phyloP scores from a whole-genome alignment of 1,139 yeast genomes.

The Yamadazyma jaroonii region DNA sequence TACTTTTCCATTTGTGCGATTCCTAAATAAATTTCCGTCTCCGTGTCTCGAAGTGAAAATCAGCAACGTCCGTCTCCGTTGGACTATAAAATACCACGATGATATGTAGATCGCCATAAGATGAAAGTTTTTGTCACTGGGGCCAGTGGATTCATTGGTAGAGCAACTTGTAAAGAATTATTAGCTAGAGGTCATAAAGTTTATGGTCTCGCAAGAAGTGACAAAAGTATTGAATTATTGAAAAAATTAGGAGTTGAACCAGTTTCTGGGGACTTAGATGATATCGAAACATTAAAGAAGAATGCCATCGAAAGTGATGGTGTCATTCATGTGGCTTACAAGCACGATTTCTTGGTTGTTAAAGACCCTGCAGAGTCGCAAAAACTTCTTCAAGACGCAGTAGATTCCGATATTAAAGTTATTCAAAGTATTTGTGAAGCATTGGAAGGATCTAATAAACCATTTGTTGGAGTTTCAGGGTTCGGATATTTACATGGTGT shows the following conservation, averaged over 20 bases:
- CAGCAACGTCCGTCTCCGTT: conserved; percentile 13
- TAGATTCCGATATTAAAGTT: conserved; percentile 18
- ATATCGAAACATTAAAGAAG: conserved; percentile 19
- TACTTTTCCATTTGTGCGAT: too few relatives aligned
- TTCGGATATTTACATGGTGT: conserved; percentile 2
- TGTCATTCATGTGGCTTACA: conserved; percentile 29
- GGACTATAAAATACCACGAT: conserved; percentile 12
- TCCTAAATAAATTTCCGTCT: too few relatives aligned
- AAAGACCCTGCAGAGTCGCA: conserved; percentile 6
- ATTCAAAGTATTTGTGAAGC: conserved; percentile 20
- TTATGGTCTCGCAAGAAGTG: conserved; percentile 35
- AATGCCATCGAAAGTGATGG: conserved; percentile 27
- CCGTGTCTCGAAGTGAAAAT: not conserved
- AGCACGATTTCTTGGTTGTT: conserved; percentile 11
- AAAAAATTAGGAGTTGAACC: conserved; percentile 17
- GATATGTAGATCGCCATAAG: not conserved
- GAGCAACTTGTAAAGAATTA: conserved; percentile 24
- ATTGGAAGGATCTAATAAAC: conserved; percentile 19
- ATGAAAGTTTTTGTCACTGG: conserved; percentile 35
- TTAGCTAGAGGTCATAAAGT: conserved; percentile 28
- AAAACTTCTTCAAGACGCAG: conserved; percentile 8
- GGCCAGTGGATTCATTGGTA: conserved; percentile 41
- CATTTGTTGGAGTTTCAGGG: conserved; percentile 18
- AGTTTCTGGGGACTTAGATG: conserved; percentile 23
- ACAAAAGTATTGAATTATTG: conserved; percentile 29